Conservation (phyloP, 768 basidiomycete species). For the Psilocybe subaeruginosa region DNA sequence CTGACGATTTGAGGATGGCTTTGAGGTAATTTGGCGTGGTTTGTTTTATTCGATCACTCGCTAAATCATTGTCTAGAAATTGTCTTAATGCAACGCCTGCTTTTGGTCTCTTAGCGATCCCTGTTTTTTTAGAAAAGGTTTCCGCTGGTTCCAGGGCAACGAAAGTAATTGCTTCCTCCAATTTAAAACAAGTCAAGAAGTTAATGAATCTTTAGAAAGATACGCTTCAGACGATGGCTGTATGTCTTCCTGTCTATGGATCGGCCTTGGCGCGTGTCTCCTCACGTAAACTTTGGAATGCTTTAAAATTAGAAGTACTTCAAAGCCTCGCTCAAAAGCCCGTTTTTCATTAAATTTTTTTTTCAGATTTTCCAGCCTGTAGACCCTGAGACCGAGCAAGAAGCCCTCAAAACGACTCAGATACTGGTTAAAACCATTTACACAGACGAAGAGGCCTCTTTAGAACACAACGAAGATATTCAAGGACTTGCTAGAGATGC, state of each 20-base stretch:
- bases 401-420: conserved; percentile 73
- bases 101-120: conserved; percentile 85
- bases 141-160: conserved; percentile 77
- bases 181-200: background rate
- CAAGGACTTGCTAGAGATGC: conserved; percentile 72
- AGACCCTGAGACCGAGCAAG: conserved; percentile 72
- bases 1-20: conserved; percentile 79
- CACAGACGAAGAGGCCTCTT: conserved; percentile 41
- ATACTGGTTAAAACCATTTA: conserved; percentile 79
- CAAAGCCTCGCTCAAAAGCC: background rate
- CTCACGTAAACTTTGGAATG: conserved; percentile 86
- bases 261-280: conserved; percentile 56
- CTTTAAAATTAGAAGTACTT: conserved; percentile 87
- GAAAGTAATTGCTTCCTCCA: conserved; percentile 59
- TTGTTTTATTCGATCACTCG: background rate
- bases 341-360: background rate
- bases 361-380: conserved; percentile 90
- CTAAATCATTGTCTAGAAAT: conserved; percentile 37
- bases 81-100: conserved; percentile 80
- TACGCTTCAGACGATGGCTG: conserved; percentile 75
- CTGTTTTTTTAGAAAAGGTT: conserved; percentile 91
- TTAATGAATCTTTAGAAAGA: conserved; percentile 62
- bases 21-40: conserved; percentile 54
- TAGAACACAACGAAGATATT: conserved; percentile 42
- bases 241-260: conserved; percentile 88